Conservation (phyloP, 1,284 basidiomycete genomes). For the Puccinia triticina region DNA sequence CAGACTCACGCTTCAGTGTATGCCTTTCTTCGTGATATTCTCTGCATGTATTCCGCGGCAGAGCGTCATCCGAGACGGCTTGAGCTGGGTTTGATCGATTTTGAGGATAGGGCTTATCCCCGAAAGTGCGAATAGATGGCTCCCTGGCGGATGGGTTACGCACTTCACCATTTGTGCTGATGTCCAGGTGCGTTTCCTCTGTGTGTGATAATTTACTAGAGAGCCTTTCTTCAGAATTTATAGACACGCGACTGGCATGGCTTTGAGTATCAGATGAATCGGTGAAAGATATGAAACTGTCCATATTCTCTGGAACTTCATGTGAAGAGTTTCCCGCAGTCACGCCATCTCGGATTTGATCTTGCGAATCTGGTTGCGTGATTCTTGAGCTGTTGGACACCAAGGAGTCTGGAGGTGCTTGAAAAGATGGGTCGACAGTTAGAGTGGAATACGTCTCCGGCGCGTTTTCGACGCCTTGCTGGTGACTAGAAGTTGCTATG, state of each 20-base stretch:
- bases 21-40: conserved; percentile 12
- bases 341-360: neutral
- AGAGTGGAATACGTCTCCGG: neutral
- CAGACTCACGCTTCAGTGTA: conserved; percentile 18
- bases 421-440: neutral
- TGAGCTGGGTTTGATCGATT: neutral
- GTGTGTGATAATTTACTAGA: neutral
- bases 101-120: neutral
- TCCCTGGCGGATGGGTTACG: neutral
- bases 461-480: neutral
- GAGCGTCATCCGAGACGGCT: neutral
- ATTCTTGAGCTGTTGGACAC: neutral
- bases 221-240: neutral
- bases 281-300: neutral
- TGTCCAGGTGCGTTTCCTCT: neutral
- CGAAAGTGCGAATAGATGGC: conserved; percentile 24
- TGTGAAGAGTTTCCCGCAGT: neutral
- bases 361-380: neutral
- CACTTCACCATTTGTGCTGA: no score
- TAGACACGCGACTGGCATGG: neutral
- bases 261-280: neutral
- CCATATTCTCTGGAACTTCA: neutral
- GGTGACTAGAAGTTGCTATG: neutral
- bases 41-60: neutral
- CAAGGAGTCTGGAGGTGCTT: neutral